Percentiles rank a stretch among this genome's conserved stretches.
phyloP scores from a whole-genome alignment of 83 land plant genomes.

The Picea abies region DNA sequence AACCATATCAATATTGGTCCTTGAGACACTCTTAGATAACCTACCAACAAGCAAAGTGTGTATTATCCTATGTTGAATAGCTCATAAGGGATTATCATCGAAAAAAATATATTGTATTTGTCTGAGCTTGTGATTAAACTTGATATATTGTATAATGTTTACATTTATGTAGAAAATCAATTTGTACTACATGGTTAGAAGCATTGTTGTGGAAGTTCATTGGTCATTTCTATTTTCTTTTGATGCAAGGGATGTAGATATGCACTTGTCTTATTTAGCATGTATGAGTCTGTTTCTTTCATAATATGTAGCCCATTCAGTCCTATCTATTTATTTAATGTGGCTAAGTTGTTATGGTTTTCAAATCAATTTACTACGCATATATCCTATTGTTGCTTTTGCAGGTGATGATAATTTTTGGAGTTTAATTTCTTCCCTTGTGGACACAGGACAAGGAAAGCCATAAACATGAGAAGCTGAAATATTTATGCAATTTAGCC shows the following conservation, averaged over 20 bases:
- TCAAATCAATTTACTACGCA: not conserved
- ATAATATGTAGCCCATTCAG: not conserved
- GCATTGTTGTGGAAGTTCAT: not conserved
- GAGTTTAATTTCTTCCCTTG: too few relatives aligned
- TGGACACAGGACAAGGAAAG: too few relatives aligned
- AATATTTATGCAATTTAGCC: too few relatives aligned
- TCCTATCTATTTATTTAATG: not conserved
- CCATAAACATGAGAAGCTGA: too few relatives aligned
- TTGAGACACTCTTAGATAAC: conserved; percentile 70
- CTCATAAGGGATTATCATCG: not conserved
- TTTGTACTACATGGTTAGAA: not conserved
- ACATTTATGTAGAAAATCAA: not conserved
- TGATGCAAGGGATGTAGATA: not conserved
- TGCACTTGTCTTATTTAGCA: not conserved
- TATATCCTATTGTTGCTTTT: conserved; percentile 14
- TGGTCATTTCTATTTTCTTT: not conserved
- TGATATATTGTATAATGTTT: not conserved
- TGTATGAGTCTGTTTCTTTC: not conserved
- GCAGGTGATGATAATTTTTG: too few relatives aligned
- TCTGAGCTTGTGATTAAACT: not conserved
- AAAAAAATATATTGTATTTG: not conserved
- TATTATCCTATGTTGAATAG: conserved; percentile 6
- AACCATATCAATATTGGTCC: conserved; percentile 70
- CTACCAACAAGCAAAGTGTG: conserved; percentile 65
- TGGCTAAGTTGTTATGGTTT: not conserved